These are phyloP conservation scores for Cyclocybe aegerita DNA, from an alignment of 768 basidiomycete species.

Conservation along the genomic window DNA sequence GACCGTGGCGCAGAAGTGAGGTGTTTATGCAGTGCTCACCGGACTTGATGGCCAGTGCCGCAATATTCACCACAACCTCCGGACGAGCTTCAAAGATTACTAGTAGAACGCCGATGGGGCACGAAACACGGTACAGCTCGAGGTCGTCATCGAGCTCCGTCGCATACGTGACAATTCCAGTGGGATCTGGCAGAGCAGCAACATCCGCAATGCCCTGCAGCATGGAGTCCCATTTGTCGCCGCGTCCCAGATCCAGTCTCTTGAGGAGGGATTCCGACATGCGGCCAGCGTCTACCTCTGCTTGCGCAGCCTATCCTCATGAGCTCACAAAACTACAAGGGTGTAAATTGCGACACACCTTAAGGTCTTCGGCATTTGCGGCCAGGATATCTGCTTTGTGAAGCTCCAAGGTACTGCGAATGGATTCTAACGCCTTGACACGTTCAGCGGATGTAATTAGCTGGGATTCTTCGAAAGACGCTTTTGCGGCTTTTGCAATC, in stretches of 20 bases:
- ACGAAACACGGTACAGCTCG: slow-evolving; percentile 91
- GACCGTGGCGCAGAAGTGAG: not conserved
- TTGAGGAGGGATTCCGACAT: slow-evolving; percentile 85
- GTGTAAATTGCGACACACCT: slow-evolving; percentile 40
- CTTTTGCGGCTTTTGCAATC: slow-evolving; percentile 79
- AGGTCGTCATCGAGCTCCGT: slow-evolving; percentile 84
- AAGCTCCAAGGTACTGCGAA: slow-evolving; percentile 63
- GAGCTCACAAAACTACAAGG: slow-evolving; percentile 3
- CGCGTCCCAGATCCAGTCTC: slow-evolving; percentile 74
- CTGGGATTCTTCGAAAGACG: slow-evolving; percentile 86
- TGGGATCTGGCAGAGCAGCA: slow-evolving; percentile 82
- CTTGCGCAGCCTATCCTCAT: slow-evolving; percentile 63
- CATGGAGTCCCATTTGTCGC: slow-evolving; percentile 95
- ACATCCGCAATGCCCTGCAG: slow-evolving; percentile 88
- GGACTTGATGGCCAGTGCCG: slow-evolving; percentile 93
- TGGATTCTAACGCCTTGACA: slow-evolving; percentile 66
- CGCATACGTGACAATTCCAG: slow-evolving; percentile 84
- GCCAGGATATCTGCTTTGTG: slow-evolving; percentile 68
- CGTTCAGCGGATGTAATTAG: slow-evolving; percentile 69
- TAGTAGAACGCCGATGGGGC: slow-evolving; percentile 93
- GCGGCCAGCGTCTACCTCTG: slow-evolving; percentile 77
- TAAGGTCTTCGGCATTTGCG: slow-evolving; percentile 82
- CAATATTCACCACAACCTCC: slow-evolving; percentile 97
- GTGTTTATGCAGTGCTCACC: slow-evolving; percentile 45
- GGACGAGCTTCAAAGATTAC: slow-evolving; percentile 98